phyloP scores from a whole-genome alignment of 1,284 basidiomycete genomes.

The Hemileia vastatrix region DNA sequence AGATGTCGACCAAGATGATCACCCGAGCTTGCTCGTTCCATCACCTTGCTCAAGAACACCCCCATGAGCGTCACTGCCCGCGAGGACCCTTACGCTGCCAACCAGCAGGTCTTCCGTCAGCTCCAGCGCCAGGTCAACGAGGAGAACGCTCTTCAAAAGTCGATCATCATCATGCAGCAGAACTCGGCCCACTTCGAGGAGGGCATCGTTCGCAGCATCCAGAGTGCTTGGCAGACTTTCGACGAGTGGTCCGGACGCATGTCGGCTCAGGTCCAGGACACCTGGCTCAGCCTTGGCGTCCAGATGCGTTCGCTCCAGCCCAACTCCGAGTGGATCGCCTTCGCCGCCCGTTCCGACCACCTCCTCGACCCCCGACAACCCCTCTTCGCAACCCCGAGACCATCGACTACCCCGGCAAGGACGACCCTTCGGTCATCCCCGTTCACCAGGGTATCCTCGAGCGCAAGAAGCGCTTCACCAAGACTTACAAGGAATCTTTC shows the following conservation, averaged over 20 bases:
- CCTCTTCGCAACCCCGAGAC: constrained; percentile 52
- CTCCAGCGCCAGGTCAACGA: constrained; percentile 83
- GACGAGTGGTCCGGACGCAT: constrained; percentile 92
- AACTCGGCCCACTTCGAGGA: constrained; percentile 96
- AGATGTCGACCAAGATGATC: constrained; percentile 75
- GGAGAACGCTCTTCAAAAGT: constrained; percentile 96
- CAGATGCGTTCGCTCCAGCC: constrained; percentile 77
- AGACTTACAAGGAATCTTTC: constrained; percentile 25
- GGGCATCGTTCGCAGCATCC: constrained; percentile 82
- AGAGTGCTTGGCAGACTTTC: constrained; percentile 94
- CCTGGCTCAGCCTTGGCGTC: constrained; percentile 64
- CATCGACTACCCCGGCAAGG: constrained; percentile 84
- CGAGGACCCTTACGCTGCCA: constrained; percentile 72
- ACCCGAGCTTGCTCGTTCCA: constrained; percentile 76
- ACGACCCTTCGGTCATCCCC: constrained; percentile 76
- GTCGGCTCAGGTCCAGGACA: constrained; percentile 65
- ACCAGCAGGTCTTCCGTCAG: constrained; percentile 72
- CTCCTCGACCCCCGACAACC: constrained; percentile 94
- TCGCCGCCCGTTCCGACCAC: constrained; percentile 90
- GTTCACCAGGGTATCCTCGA: constrained; percentile 87
- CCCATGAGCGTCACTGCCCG: constrained; percentile 75
- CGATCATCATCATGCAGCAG: constrained; percentile 96
- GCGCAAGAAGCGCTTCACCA: constrained; percentile 72
- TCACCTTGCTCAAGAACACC: constrained; percentile 88
- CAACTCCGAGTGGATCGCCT: constrained; percentile 93